A percentile compares a stretch with the other conserved stretches of the same genome.
These are phyloP conservation scores for Neurospora sp. DNA, from an alignment of 2,329 filamentous ascomycete species.

Conservation along the genomic window DNA sequence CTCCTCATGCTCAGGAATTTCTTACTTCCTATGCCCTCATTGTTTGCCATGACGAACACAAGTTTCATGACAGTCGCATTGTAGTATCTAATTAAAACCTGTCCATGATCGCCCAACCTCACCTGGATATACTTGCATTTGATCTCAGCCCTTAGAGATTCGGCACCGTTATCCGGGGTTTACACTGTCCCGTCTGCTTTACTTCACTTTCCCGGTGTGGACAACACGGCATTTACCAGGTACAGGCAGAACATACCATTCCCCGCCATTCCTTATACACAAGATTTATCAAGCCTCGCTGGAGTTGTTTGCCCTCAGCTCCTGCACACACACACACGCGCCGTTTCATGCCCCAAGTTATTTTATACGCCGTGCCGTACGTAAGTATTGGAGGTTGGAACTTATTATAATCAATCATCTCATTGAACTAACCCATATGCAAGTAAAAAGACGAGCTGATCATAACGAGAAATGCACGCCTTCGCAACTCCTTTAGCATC, in stretches of 20 bases:
- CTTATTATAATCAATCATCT: neutral
- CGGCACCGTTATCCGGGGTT: neutral
- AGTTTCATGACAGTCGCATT: neutral
- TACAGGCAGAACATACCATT: neutral
- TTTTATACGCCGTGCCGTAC: neutral
- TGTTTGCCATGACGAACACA: neutral
- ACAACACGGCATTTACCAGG: neutral
- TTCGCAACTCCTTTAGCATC: neutral
- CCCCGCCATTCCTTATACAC: neutral
- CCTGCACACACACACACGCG: neutral
- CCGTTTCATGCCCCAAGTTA: neutral
- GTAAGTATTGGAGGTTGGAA: neutral
- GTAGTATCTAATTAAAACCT: neutral
- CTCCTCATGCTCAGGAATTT: neutral
- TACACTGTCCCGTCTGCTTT: neutral
- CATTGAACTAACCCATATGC: neutral
- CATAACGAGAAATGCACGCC: neutral
- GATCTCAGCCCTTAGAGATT: neutral
- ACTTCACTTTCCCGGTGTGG: neutral
- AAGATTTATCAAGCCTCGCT: neutral
- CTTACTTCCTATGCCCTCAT: neutral
- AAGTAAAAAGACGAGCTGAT: neutral
- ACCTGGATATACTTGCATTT: neutral
- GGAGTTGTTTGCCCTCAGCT: neutral
- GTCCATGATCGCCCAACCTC: neutral